Percentiles rank a stretch among this genome's conserved stretches.
These are phyloP conservation scores for Fusarium sp. DNA, from an alignment of 2,329 filamentous ascomycete species.

Conservation along the genomic window DNA sequence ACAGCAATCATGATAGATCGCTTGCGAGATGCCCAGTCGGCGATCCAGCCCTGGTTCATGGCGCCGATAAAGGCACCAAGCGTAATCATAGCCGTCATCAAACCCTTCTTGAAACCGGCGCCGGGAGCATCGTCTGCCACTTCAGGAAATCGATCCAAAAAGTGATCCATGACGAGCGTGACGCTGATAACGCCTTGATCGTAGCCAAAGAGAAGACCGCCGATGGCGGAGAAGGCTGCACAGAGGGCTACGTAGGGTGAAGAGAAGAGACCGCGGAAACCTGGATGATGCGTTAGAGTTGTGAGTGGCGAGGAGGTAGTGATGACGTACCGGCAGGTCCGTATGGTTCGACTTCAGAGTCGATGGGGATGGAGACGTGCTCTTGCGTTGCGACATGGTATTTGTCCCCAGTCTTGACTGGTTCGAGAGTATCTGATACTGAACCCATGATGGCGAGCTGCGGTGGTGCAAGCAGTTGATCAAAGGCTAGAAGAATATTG, in stretches of 20 bases:
- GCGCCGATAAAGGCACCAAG: conserved; percentile 53
- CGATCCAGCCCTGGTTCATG: conserved; percentile 22
- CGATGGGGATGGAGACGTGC: neutral
- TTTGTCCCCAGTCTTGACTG: neutral
- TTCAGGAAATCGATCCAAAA: neutral
- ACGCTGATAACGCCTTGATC: conserved; percentile 51
- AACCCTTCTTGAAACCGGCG: conserved; percentile 50
- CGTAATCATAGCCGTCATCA: conserved; percentile 60
- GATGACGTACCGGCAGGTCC: neutral
- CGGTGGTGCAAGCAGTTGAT: neutral
- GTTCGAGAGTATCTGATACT: neutral
- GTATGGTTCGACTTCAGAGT: neutral
- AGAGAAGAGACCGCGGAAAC: conserved; percentile 9
- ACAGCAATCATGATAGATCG: neutral
- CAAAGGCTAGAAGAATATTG: neutral
- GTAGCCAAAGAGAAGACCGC: conserved; percentile 25
- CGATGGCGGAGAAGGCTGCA: conserved; percentile 13
- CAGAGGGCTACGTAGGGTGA: conserved; percentile 3
- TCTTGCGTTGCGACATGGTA: neutral
- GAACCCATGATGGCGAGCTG: neutral
- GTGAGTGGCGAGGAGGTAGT: neutral
- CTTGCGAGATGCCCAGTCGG: neutral
- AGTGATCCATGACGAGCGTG: neutral
- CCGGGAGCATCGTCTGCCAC: conserved; percentile 45
- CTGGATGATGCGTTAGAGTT: neutral